Evolutionary conservation across 2,329 filamentous ascomycete species (phyloP), one percentile per base, ranked within the genome.

Genomic region (Aspergillus oerlinghausenensis): DNA sequence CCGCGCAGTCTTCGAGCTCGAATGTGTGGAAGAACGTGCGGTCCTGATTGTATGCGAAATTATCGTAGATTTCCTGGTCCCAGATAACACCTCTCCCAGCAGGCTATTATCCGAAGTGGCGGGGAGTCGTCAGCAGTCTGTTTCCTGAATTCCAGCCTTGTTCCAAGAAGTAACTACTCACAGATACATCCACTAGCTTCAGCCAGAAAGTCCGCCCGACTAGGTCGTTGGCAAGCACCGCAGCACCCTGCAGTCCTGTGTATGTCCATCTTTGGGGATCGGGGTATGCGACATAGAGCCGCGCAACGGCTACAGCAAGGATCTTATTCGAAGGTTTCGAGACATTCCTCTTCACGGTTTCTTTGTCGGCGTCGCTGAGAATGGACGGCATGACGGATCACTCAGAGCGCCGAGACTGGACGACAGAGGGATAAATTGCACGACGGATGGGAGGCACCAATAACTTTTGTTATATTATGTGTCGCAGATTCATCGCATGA

Each of bases 51-150:
- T 97, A 99, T 61, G 82, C 81, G 82, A 96, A 97, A 51, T 86
- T 87, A 66, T 99, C 93, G 77, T 96, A 99, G 67, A 99, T 91
- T 76, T 99, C 94, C 77, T 97, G 93, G 69, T 96, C 92, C 91
- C 91, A 97, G 68, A 97, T 88, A 51, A 97, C 92, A 56, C 93
- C 92, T 71, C 88, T 85, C 70, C 86, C 87, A 51, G 88, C 80
- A 56, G 90, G 83, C 88, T 93, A 70, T 49, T 60, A 3, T 32
- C 50, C 54, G n/a, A 29, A 43, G 45, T n/a, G 25, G 49, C 47
- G 32, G 21, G 43, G 54, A 52, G 14, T 49, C 50, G 56, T 58
- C 52, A 57, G 60, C 52, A 38, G 57, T 38, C 32, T 38, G 51
- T 47, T 62, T 59, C 29, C 26, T 28, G 25, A 11, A 35, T 25